Conservation (phyloP, 2,329 filamentous ascomycete species). For the Nemania sp. region DNA sequence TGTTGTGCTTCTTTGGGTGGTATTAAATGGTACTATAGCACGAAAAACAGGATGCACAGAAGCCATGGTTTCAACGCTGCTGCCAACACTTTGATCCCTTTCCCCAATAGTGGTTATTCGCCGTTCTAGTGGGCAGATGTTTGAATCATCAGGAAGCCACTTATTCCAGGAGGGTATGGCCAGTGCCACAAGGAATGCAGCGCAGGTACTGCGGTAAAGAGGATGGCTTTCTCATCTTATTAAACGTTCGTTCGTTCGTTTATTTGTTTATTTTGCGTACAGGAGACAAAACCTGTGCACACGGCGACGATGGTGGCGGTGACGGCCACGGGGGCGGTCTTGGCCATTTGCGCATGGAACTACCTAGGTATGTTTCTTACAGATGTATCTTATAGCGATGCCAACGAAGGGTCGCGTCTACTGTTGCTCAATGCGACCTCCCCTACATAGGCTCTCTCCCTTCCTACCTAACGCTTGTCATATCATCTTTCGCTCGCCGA, state of each 20-base stretch:
- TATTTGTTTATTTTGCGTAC: neutral
- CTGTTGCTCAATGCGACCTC: slow-evolving; percentile 23
- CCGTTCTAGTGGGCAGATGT: slow-evolving; percentile 4
- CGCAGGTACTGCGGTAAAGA: slow-evolving; percentile 7
- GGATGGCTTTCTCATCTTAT: neutral
- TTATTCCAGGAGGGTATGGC: slow-evolving; percentile 9
- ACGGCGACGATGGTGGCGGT: neutral
- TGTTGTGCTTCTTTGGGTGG: slow-evolving; percentile 25
- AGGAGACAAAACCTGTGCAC: slow-evolving; percentile 13
- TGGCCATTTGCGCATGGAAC: slow-evolving; percentile 7
- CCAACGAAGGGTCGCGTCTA: slow-evolving; percentile 7
- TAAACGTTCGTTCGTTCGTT: neutral
- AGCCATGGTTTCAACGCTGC: slow-evolving; percentile 8
- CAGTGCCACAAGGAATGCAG: slow-evolving; percentile 4
- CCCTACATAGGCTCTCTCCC: slow-evolving; percentile 6
- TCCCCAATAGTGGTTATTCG: neutral
- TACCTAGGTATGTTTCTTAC: slow-evolving; percentile 1
- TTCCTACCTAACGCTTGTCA: slow-evolving; percentile 21
- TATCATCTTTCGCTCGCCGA: slow-evolving; percentile 35
- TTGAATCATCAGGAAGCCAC: slow-evolving; percentile 8
- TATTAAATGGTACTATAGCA: slow-evolving; percentile 27
- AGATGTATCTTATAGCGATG: slow-evolving; percentile 1
- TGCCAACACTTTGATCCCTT: slow-evolving; percentile 13
- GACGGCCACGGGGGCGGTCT: neutral
- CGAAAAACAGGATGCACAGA: slow-evolving; percentile 27